Evolutionary conservation across 257 asterid genomes (phyloP).

Genomic region (Solanum pinnatisectum): DNA sequence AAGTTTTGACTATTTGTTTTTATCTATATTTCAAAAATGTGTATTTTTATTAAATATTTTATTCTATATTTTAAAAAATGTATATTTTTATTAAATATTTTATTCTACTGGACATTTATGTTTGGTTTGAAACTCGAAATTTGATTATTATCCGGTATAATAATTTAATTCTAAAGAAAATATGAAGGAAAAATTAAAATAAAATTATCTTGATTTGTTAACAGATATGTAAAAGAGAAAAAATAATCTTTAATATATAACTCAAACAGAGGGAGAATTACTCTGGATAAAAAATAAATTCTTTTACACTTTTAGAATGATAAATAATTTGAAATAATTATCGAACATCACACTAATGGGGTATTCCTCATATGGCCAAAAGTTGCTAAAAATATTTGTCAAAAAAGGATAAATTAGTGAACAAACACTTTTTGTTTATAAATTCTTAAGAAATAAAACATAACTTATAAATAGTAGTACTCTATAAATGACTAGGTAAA

Average conservation of each 20-base stretch:
- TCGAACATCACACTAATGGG: background rate
- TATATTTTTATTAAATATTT: too few species aligned
- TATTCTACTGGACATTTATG: background rate
- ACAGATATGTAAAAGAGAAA: too few species aligned
- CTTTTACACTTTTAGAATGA: background rate
- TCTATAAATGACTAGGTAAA: background rate
- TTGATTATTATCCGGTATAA: background rate
- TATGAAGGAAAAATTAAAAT: background rate
- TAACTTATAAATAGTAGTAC: background rate
- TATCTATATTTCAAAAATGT: background rate
- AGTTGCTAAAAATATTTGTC: background rate
- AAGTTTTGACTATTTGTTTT: background rate
- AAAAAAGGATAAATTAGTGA: background rate
- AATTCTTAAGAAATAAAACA: background rate
- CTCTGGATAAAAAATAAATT: too few species aligned
- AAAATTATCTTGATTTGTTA: too few species aligned
- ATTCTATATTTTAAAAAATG: too few species aligned
- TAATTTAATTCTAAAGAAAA: background rate
- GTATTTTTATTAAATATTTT: too few species aligned
- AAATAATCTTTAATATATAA: background rate
- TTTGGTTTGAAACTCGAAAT: background rate
- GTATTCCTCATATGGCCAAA: background rate
- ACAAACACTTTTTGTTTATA: background rate
- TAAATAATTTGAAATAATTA: background rate
- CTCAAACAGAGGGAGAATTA: background rate